A percentile compares a stretch with the other conserved stretches of the same genome.
These are phyloP conservation scores for Pleurotus giganteus DNA, from an alignment of 768 basidiomycete species.

Conservation along the genomic window DNA sequence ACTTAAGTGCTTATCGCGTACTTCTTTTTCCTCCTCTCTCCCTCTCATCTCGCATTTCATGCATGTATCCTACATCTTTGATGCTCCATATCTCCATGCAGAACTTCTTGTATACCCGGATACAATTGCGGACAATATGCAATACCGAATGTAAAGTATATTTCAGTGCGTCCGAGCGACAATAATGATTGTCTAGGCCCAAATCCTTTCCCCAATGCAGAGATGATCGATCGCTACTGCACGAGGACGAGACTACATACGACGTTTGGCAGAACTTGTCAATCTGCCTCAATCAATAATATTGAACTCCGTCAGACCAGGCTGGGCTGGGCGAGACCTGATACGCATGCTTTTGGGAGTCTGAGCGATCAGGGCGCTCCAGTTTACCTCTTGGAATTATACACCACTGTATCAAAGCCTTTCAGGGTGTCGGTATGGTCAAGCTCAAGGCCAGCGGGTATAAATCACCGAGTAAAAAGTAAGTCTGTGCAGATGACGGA, in stretches of 20 bases:
- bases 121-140: background rate
- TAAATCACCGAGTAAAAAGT: no score
- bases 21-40: background rate
- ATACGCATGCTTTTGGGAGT: no score
- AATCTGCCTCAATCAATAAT: background rate
- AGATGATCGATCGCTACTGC: background rate
- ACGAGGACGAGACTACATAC: background rate
- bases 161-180: background rate
- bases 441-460: no score
- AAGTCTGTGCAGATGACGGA: no score
- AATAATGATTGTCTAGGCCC: background rate
- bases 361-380: no score
- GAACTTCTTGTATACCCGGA: background rate
- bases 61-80: background rate
- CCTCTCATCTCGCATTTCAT: background rate
- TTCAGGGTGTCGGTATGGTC: no score
- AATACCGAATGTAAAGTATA: background rate
- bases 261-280: background rate
- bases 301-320: background rate
- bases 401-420: no score
- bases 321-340: background rate
- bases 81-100: background rate
- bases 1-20: background rate
- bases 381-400: no score
- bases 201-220: background rate